Conservation (phyloP, 257 asterid genomes). For the Nicotiana obtusifolia region DNA sequence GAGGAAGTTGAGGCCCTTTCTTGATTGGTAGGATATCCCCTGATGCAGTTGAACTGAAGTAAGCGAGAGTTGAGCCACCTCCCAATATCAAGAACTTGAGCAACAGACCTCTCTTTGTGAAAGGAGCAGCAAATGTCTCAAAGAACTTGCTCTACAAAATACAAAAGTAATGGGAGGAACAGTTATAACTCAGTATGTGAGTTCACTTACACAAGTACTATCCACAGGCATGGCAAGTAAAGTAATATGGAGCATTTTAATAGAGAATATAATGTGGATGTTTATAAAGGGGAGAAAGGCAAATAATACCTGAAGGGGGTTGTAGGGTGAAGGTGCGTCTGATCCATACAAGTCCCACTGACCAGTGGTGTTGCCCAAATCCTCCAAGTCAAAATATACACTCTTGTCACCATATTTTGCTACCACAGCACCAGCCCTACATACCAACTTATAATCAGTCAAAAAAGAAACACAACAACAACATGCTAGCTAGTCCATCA, state of each 20-base stretch:
- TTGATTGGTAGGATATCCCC: constrained; percentile 85
- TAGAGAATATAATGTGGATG: background rate
- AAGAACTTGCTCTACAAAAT: constrained; percentile 84
- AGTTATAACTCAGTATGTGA: background rate
- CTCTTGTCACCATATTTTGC: constrained; percentile 95
- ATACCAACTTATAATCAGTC: background rate
- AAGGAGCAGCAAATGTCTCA: constrained; percentile 95
- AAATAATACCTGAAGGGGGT: constrained; percentile 62
- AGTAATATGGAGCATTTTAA: background rate
- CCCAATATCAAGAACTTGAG: constrained; percentile 91
- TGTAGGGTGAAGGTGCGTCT: constrained; percentile 95
- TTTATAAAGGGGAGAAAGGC: background rate
- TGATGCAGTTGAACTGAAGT: constrained; percentile 75
- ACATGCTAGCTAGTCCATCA: background rate
- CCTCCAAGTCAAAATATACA: constrained; percentile 94
- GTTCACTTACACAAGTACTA: background rate
- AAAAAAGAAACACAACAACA: background rate
- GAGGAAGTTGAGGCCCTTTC: constrained; percentile 95
- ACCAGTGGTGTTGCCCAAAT: constrained; percentile 85
- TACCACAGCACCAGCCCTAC: constrained; percentile 71
- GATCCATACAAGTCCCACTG: constrained; percentile 98
- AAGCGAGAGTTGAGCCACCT: constrained; percentile 82
- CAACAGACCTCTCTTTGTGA: constrained; percentile 94
- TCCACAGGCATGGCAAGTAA: background rate
- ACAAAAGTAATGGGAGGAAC: background rate